Percentiles rank a stretch among this genome's conserved stretches.
These are phyloP conservation scores for Neonothopanus nambi DNA, from an alignment of 1,284 basidiomycete genomes.

Conservation along the genomic window DNA sequence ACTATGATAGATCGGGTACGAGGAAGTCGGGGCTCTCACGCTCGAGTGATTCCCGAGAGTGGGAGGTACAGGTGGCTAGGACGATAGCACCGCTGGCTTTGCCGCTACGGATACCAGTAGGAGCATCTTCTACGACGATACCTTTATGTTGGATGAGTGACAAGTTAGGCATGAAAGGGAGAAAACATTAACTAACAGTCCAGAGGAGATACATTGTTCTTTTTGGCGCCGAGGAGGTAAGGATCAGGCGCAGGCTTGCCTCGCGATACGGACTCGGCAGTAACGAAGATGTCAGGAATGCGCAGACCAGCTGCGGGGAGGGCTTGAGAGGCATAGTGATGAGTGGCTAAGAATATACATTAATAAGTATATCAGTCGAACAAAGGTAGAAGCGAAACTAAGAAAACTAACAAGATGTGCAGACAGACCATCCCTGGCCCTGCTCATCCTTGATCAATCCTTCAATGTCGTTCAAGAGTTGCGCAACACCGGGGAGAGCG, in stretches of 20 bases:
- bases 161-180: neutral
- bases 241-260: slow-evolving; percentile 72
- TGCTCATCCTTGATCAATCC: slow-evolving; percentile 12
- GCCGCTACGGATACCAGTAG: slow-evolving; percentile 57
- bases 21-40: slow-evolving; percentile 18
- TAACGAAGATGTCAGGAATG: slow-evolving; percentile 45
- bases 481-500: slow-evolving; percentile 39
- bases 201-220: slow-evolving; percentile 36
- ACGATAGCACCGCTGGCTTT: slow-evolving; percentile 58
- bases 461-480: slow-evolving; percentile 31
- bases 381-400: slow-evolving; percentile 34
- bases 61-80: slow-evolving; percentile 56
- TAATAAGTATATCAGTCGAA: neutral
- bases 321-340: slow-evolving; percentile 37
- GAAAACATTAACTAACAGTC: slow-evolving; percentile 28
- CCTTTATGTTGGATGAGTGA: slow-evolving; percentile 26
- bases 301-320: slow-evolving; percentile 34
- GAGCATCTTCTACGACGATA: slow-evolving; percentile 67
- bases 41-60: slow-evolving; percentile 15
- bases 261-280: slow-evolving; percentile 45
- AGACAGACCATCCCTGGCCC: slow-evolving; percentile 29
- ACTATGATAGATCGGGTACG: slow-evolving; percentile 18
- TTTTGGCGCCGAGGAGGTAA: slow-evolving; percentile 50
- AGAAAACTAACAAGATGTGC: slow-evolving; percentile 38
- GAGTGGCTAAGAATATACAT: slow-evolving; percentile 28